Conservation (phyloP, 768 basidiomycete genomes). For the Tephrocybe sp. region DNA sequence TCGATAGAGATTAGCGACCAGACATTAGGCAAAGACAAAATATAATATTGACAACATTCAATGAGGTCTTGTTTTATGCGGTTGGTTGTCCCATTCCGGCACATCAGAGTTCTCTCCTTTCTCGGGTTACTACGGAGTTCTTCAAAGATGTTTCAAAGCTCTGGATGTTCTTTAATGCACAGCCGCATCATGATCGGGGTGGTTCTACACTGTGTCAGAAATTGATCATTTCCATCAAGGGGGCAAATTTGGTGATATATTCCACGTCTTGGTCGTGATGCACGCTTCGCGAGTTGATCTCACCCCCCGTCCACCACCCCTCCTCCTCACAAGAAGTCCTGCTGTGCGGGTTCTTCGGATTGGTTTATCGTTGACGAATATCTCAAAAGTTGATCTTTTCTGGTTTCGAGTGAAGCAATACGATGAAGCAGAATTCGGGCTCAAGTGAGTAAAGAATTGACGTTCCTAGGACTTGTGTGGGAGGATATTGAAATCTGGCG, state of each 20-base stretch:
- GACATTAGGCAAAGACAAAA: too few species aligned
- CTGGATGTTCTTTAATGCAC: too few species aligned
- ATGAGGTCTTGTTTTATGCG: too few species aligned
- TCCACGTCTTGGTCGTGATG: constrained; percentile 2
- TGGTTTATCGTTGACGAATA: constrained; percentile 13
- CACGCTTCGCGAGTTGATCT: constrained; percentile 22
- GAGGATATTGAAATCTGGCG: neutral
- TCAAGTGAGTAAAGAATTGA: constrained; percentile 5
- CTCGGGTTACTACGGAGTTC: too few species aligned
- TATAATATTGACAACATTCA: too few species aligned
- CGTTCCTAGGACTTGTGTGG: neutral
- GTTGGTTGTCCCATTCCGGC: too few species aligned
- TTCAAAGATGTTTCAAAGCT: too few species aligned
- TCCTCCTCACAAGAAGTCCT: constrained; percentile 19
- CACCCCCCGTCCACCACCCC: constrained; percentile 14
- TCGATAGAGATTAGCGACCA: neutral
- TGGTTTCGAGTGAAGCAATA: constrained; percentile 6
- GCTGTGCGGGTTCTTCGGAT: constrained; percentile 22
- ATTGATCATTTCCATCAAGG: constrained; percentile 11
- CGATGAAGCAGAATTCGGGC: constrained; percentile 13
- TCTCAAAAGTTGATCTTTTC: constrained; percentile 16
- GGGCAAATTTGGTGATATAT: neutral
- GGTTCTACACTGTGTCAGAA: neutral
- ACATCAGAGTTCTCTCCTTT: too few species aligned
- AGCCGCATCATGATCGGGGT: neutral